Evolutionary conservation across 2,329 filamentous ascomycete genomes (phyloP).

Genomic region (Trichoderma simmonsii): DNA sequence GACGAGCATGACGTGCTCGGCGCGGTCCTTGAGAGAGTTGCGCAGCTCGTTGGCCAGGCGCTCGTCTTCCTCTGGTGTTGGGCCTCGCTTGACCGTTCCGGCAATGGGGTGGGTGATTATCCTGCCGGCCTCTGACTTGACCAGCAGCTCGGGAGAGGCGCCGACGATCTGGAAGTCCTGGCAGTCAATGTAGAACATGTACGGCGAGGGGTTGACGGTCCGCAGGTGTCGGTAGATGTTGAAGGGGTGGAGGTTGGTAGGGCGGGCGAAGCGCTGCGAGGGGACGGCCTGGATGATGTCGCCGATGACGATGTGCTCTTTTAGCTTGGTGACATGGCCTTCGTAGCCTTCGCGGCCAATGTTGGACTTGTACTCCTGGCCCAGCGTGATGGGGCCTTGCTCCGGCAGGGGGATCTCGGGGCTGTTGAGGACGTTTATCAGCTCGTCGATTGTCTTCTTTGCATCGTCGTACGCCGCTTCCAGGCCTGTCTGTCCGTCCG

Average conservation of each 20-base stretch:
- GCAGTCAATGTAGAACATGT: constrained; percentile 95
- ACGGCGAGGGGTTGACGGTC: constrained; percentile 96
- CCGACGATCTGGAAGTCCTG: constrained; percentile 91
- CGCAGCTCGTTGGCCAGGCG: constrained; percentile 72
- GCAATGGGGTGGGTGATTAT: constrained; percentile 97
- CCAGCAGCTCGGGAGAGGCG: constrained; percentile 89
- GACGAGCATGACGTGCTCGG: constrained; percentile 63
- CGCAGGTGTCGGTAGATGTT: constrained; percentile 96
- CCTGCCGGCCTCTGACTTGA: constrained; percentile 81
- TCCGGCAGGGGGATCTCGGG: constrained; percentile 74
- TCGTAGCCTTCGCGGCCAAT: constrained; percentile 88
- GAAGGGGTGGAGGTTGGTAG: constrained; percentile 90
- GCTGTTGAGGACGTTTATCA: constrained; percentile 68
- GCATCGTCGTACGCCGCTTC: constrained; percentile 65
- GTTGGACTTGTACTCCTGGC: constrained; percentile 85
- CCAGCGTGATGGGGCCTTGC: constrained; percentile 68
- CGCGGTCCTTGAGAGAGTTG: constrained; percentile 70
- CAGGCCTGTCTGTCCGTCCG: constrained; percentile 47
- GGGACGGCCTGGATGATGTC: constrained; percentile 98
- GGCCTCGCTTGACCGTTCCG: constrained; percentile 86
- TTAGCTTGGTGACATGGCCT: constrained; percentile 77
- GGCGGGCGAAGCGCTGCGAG: constrained; percentile 86
- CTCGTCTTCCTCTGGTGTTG: constrained; percentile 76
- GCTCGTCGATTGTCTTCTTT: constrained; percentile 58
- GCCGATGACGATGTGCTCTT: constrained; percentile 84